Base-by-base conservation (phyloP, 208 protist genomes). In the Crithidia fasciculata region DNA sequence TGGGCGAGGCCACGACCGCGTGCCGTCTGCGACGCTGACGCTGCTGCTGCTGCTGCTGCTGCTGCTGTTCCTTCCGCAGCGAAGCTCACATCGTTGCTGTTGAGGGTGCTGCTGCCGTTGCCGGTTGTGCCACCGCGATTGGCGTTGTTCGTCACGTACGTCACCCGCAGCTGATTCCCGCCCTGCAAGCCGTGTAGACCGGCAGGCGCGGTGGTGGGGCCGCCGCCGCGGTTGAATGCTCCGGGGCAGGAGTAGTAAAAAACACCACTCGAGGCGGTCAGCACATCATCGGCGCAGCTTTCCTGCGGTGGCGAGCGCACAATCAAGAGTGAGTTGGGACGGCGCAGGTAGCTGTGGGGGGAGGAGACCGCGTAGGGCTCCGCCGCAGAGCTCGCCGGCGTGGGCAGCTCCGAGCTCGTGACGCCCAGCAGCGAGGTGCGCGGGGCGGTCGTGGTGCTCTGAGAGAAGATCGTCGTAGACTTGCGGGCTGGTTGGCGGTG, bases 371-470 rank as follows among this genome's bases (percentile, higher is more conserved):
- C 37, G 56, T 47, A 55, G 12, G 39, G 49, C 18, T 72, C 39
- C 0, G 57, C 70, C 8, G 50, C 28, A 28, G 28, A 40, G 76
- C 67, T 81, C 28, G 68, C 43, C 41, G 76, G 76, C 15, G 76
- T 81, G 10, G 65, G 70, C 13, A 73, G 36, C 40, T 76, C 76
- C 0, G 76, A 81, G 59, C 54, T 53, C 1, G 76, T 69, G 36
- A 81, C 60, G 19, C 76, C 70, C n/a, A 60, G 44, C 36, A 55
- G 6, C 3, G 63, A 73, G 10, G 76, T 76, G 37, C 49, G 67
- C 45, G 72, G 36, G 0, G 36, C 71, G 3, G 76, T 76, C 9
- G 50, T 63, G 12, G 72, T 77, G 72, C 71, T 74, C 45, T 79
- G 66, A 9, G 61, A 65, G 19, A 69, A 53, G 3, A 37, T 19